These are phyloP conservation scores for Linaria vulgaris DNA, from an alignment of 257 asterid species.

Conservation along the genomic window DNA sequence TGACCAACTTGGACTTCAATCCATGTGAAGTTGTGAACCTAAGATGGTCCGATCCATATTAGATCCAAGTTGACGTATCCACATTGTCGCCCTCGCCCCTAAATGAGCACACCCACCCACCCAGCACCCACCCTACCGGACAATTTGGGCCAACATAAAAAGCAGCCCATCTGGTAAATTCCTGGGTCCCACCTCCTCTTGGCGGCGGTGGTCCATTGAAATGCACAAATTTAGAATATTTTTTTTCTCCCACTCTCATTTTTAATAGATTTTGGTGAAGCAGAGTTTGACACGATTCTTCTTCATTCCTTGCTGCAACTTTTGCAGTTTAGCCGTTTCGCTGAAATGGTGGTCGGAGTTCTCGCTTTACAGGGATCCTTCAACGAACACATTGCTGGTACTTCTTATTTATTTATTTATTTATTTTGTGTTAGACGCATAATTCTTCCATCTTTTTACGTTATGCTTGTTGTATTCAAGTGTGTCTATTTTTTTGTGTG, in stretches of 20 bases:
- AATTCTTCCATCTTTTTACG: background rate
- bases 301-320: background rate
- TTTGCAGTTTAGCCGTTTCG: slow-evolving; percentile 2
- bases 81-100: too few relatives aligned
- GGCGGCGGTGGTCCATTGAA: slow-evolving; percentile 25
- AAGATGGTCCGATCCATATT: too few relatives aligned
- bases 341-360: slow-evolving; percentile 79
- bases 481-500: slow-evolving; percentile 6
- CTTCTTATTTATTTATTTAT: background rate
- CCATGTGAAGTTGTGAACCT: too few relatives aligned
- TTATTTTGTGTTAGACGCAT: background rate
- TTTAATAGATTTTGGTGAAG: slow-evolving; percentile 31
- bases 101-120: too few relatives aligned
- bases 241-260: background rate
- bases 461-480: background rate
- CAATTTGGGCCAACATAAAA: slow-evolving; percentile 24
- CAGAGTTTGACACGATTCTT: slow-evolving; percentile 50
- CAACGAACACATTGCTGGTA: slow-evolving; percentile 98
- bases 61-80: too few relatives aligned
- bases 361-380: slow-evolving; percentile 98
- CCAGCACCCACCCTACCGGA: too few relatives aligned
- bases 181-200: slow-evolving; percentile 27
- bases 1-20: too few relatives aligned
- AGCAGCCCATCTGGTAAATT: slow-evolving; percentile 14
- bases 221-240: slow-evolving; percentile 12